Evolutionary conservation across 352 stramenopile genomes (phyloP).

Genomic region (Phytophthora crassamura): DNA sequence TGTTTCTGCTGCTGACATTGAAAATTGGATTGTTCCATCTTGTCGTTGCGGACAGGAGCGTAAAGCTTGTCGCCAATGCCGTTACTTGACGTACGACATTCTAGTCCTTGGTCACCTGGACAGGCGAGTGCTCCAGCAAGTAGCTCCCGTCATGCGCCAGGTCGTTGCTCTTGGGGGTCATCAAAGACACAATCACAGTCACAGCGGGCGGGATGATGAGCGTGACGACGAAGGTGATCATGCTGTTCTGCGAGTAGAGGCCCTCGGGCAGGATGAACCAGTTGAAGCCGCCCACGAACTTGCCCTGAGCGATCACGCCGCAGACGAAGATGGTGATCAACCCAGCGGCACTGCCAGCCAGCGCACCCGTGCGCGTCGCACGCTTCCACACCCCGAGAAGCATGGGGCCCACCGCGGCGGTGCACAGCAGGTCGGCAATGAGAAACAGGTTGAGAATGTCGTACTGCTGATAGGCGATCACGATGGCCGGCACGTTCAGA

Average conservation of each 20-base stretch:
- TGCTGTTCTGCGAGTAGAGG: slow-evolving; percentile 78
- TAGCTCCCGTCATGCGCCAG: slow-evolving; percentile 28
- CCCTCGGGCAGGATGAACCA: slow-evolving; percentile 80
- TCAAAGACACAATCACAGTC: slow-evolving; percentile 66
- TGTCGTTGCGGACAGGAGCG: no score
- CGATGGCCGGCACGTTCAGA: slow-evolving; percentile 74
- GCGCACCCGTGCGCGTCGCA: slow-evolving; percentile 46
- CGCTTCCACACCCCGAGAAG: slow-evolving; percentile 67
- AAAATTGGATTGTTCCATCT: no score
- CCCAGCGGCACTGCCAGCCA: slow-evolving; percentile 59
- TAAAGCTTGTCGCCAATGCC: no score
- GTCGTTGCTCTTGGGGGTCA: slow-evolving; percentile 38
- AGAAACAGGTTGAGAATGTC: slow-evolving; percentile 79
- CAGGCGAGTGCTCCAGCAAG: slow-evolving; percentile 26
- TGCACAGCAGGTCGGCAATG: slow-evolving; percentile 80
- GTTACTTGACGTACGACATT: no score
- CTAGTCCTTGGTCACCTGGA: slow-evolving; percentile 18
- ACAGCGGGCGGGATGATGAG: slow-evolving; percentile 65
- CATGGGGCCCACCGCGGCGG: slow-evolving; percentile 75
- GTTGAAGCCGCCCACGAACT: slow-evolving; percentile 79
- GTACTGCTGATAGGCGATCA: slow-evolving; percentile 71
- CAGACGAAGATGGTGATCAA: slow-evolving; percentile 78
- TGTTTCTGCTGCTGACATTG: not conserved
- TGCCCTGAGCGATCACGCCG: slow-evolving; percentile 59
- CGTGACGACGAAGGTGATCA: slow-evolving; percentile 83